These are phyloP conservation scores for Aspergillus steynii DNA, from an alignment of 495 filamentous ascomycete species.

Conservation along the genomic window DNA sequence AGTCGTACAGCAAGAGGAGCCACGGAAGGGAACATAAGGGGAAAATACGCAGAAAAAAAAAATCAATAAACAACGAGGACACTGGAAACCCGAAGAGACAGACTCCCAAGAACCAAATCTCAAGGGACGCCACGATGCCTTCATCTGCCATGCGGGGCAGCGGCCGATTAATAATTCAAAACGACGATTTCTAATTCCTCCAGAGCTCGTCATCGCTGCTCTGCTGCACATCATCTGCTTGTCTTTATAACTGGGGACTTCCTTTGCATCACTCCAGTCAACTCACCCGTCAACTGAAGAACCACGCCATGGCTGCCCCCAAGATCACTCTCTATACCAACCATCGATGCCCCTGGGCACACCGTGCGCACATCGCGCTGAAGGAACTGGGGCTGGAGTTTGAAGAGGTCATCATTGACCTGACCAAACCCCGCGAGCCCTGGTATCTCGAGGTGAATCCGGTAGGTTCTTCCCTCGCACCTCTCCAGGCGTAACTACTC, in stretches of 20 bases:
- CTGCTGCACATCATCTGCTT: background rate
- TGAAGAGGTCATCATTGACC: constrained; percentile 79
- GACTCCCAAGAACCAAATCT: no score
- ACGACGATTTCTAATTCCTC: background rate
- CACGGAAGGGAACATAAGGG: no score
- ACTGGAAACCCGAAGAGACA: no score
- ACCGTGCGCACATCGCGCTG: constrained; percentile 77
- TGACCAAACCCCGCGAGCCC: constrained; percentile 68
- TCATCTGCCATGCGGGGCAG: no score
- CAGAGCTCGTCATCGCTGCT: background rate
- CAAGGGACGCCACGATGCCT: no score
- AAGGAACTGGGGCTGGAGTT: constrained; percentile 70
- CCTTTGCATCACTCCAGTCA: no score
- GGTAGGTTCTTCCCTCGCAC: constrained; percentile 30
- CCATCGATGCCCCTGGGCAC: constrained; percentile 76
- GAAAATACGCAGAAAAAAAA: no score
- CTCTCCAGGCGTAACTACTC: background rate
- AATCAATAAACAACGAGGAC: no score
- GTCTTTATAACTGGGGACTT: background rate
- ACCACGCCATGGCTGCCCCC: constrained; percentile 30
- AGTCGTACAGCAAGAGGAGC: no score
- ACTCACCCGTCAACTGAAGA: no score
- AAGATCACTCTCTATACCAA: constrained; percentile 72
- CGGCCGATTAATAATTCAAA: background rate
- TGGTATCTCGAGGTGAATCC: constrained; percentile 88